A percentile compares a stretch with the other conserved stretches of the same genome.
phyloP scores from a whole-genome alignment of 345 rosid genomes.

The Euphorbia peplus region DNA sequence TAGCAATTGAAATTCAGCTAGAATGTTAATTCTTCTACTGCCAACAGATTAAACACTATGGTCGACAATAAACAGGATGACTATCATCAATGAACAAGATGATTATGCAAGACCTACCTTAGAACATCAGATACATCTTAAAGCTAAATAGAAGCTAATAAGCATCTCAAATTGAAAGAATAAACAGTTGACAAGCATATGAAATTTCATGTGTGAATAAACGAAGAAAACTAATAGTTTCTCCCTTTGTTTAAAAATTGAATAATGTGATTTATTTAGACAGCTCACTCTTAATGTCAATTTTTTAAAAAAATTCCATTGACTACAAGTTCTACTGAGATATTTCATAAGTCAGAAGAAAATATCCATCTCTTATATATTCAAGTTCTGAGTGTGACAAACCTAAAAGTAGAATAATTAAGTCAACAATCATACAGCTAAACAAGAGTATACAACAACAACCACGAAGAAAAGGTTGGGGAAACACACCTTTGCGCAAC shows the following conservation, averaged over 20 bases:
- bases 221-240: neutral
- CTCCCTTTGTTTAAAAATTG: neutral
- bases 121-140: neutral
- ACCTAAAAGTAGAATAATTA: neutral
- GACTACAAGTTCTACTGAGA: neutral
- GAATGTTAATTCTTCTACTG: neutral
- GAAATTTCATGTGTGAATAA: neutral
- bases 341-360: neutral
- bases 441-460: neutral
- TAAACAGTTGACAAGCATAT: neutral
- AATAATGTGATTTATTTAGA: neutral
- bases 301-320: neutral
- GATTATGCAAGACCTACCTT: neutral
- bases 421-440: neutral
- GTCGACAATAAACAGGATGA: neutral
- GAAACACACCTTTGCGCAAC: conserved; percentile 43
- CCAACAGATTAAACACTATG: neutral
- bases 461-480: neutral
- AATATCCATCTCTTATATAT: neutral
- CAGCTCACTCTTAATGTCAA: neutral
- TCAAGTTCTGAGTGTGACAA: neutral
- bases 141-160: neutral
- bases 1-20: neutral
- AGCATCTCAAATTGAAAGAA: conserved; percentile 2
- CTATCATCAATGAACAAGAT: neutral